phyloP scores from a whole-genome alignment of 768 basidiomycete species.

The Roridomyces roridus region DNA sequence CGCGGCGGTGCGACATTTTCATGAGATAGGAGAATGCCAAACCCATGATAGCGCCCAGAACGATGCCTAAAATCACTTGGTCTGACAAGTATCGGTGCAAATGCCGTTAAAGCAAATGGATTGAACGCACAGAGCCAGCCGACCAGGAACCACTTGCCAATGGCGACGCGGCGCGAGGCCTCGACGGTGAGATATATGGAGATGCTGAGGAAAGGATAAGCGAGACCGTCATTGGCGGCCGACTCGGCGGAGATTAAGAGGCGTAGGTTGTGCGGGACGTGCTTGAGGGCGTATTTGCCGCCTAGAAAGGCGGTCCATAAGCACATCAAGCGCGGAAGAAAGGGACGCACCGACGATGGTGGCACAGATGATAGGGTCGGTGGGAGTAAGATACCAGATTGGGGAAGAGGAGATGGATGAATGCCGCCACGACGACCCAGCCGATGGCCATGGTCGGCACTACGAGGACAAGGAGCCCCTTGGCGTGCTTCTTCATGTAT shows the following conservation, averaged over 20 bases:
- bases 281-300: slow-evolving; percentile 69
- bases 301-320: slow-evolving; percentile 47
- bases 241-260: slow-evolving; percentile 87
- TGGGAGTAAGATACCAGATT: slow-evolving; percentile 81
- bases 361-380: slow-evolving; percentile 93
- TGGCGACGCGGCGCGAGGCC: slow-evolving; percentile 60
- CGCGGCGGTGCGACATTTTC: slow-evolving; percentile 66
- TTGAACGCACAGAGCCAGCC: slow-evolving; percentile 81
- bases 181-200: slow-evolving; percentile 88
- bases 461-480: slow-evolving; percentile 70
- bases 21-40: slow-evolving; percentile 73
- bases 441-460: slow-evolving; percentile 87
- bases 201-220: slow-evolving; percentile 90
- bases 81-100: slow-evolving; percentile 47
- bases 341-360: slow-evolving; percentile 67
- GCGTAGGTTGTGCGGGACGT: slow-evolving; percentile 79
- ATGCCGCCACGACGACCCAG: slow-evolving; percentile 77
- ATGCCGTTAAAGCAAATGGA: neutral
- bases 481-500: slow-evolving; percentile 84
- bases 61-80: slow-evolving; percentile 77
- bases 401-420: slow-evolving; percentile 79
- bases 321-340: neutral
- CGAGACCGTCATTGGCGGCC: slow-evolving; percentile 94
- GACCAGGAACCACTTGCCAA: slow-evolving; percentile 86
- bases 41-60: slow-evolving; percentile 67